phyloP scores from a whole-genome alignment of 1,284 basidiomycete genomes.

The Puccinia horiana region DNA sequence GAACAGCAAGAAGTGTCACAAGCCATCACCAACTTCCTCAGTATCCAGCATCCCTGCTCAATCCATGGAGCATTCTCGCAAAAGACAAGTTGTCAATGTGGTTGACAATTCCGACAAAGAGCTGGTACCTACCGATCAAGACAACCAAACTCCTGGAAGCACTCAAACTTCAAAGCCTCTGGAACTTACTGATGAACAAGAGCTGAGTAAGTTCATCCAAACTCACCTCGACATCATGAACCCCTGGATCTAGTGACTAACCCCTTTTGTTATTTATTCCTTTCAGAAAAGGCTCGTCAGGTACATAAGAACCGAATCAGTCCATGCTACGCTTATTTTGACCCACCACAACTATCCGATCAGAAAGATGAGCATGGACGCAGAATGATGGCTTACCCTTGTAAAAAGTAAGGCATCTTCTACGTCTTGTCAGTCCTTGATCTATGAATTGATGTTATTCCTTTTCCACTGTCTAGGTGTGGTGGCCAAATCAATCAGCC shows the following conservation, averaged over 20 bases:
- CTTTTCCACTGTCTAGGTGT: too few species aligned
- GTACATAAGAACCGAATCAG: background rate
- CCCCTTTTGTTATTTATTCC: background rate
- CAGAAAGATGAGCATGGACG: background rate
- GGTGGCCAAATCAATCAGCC: background rate
- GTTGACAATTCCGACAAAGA: too few species aligned
- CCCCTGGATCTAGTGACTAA: background rate
- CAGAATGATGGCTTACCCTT: background rate
- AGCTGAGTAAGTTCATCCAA: background rate
- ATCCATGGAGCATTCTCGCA: too few species aligned
- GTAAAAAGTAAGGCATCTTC: too few species aligned
- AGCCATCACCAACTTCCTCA: too few species aligned
- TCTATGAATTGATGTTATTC: background rate
- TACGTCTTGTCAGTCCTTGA: background rate
- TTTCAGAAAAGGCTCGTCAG: background rate
- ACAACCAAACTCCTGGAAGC: too few species aligned
- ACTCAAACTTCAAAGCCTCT: too few species aligned
- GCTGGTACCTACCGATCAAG: too few species aligned
- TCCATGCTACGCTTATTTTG: background rate
- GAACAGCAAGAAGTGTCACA: too few species aligned
- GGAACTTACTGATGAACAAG: slow-evolving; percentile 1
- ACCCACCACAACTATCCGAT: background rate
- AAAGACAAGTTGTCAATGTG: too few species aligned
- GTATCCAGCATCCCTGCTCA: too few species aligned
- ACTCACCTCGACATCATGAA: background rate